phyloP scores from a whole-genome alignment of 176 grass and related monocot species.

The Carex parvula region DNA sequence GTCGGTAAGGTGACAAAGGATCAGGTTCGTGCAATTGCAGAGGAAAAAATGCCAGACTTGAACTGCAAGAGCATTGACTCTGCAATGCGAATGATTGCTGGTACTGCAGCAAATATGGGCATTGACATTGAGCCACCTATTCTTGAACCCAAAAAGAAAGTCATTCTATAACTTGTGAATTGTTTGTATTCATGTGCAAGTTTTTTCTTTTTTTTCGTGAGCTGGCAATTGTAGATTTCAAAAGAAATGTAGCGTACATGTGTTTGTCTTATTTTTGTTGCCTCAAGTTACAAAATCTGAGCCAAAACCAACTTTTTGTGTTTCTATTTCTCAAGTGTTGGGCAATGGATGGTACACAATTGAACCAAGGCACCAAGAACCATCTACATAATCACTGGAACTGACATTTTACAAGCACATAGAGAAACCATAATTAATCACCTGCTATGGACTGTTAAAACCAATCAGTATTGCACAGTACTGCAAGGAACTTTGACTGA shows the following conservation, averaged over 20 bases:
- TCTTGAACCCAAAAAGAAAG: constrained; percentile 66
- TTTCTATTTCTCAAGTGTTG: neutral
- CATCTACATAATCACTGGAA: neutral
- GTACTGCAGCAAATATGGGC: constrained; percentile 93
- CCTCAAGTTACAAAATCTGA: constrained; percentile 8
- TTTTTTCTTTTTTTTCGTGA: neutral
- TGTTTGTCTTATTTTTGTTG: neutral
- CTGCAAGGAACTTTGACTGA: neutral
- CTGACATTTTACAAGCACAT: neutral
- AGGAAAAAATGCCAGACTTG: constrained; percentile 83
- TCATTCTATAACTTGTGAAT: constrained; percentile 37
- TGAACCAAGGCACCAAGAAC: neutral
- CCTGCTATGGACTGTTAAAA: neutral
- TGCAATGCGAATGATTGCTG: constrained; percentile 86
- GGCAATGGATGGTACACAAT: neutral
- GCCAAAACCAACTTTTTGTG: neutral
- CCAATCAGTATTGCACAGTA: neutral
- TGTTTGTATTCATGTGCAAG: constrained; percentile 6
- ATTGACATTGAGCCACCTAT: constrained; percentile 77
- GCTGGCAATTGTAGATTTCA: constrained; percentile 21
- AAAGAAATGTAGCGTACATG: constrained; percentile 1
- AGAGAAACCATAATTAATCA: neutral
- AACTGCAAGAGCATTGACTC: constrained; percentile 88
- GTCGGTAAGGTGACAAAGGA: constrained; percentile 77
- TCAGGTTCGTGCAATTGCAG: constrained; percentile 70